Conservation (phyloP, 2,329 filamentous ascomycete species). For the Harringtonia aguacate region DNA sequence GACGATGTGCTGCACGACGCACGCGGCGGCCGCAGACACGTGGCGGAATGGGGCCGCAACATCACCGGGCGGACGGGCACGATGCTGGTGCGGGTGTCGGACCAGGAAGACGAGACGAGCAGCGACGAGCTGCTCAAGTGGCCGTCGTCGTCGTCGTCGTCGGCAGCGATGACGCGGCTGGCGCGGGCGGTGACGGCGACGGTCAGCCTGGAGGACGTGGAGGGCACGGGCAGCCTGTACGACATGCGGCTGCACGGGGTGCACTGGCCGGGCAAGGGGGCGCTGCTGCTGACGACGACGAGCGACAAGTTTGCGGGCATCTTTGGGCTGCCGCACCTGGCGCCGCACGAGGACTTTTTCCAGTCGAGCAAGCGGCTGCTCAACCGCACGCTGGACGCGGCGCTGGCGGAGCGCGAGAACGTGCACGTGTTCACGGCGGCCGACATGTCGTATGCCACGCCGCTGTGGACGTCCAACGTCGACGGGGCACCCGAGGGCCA, state of each 20-base stretch:
- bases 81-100: constrained; percentile 57
- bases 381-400: constrained; percentile 58
- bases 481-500: constrained; percentile 48
- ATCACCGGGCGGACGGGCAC: constrained; percentile 63
- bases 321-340: constrained; percentile 77
- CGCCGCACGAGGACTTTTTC: constrained; percentile 48
- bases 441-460: constrained; percentile 43
- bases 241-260: constrained; percentile 73
- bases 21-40: too few species aligned
- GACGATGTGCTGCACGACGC: neutral
- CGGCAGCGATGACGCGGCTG: constrained; percentile 34
- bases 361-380: constrained; percentile 52
- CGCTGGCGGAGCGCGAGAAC: constrained; percentile 54
- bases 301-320: constrained; percentile 93
- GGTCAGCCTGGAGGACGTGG: constrained; percentile 61
- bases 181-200: constrained; percentile 60
- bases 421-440: constrained; percentile 42
- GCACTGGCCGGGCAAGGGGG: constrained; percentile 74
- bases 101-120: constrained; percentile 33
- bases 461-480: constrained; percentile 64
- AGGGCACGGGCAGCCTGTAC: constrained; percentile 61
- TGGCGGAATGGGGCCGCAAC: constrained; percentile 62
- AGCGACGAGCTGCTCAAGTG: neutral
- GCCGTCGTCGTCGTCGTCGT: neutral
- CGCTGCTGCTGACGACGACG: constrained; percentile 73